Percentiles rank a stretch among this genome's conserved stretches.
These are phyloP conservation scores for Apiotrichum montevideense DNA, from an alignment of 1,284 basidiomycete genomes.

Conservation along the genomic window DNA sequence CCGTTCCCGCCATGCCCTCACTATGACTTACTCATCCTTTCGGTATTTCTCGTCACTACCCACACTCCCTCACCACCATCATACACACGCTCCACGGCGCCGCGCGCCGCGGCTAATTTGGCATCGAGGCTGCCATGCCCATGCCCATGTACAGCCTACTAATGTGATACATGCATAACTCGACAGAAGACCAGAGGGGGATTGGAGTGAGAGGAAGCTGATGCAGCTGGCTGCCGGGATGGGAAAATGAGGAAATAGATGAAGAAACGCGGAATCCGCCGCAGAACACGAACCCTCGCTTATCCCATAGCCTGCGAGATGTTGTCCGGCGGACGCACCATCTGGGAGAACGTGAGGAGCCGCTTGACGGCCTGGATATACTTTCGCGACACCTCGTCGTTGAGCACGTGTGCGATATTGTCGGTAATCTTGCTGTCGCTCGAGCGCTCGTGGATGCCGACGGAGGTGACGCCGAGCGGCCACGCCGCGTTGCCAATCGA, in stretches of 20 bases:
- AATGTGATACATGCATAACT: slow-evolving; percentile 4
- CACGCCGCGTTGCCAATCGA: slow-evolving; percentile 98
- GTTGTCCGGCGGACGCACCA: slow-evolving; percentile 85
- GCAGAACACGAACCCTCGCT: slow-evolving; percentile 6
- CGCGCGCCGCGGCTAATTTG: not conserved
- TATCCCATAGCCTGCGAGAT: slow-evolving; percentile 85
- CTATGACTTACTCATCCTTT: too few relatives aligned
- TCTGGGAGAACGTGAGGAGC: slow-evolving; percentile 91
- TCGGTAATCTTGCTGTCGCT: slow-evolving; percentile 95
- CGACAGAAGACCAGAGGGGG: not conserved
- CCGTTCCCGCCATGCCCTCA: too few relatives aligned
- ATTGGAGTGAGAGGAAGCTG: too few relatives aligned
- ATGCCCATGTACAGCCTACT: slow-evolving; percentile 1
- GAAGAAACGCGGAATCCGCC: not conserved
- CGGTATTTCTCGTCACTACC: too few relatives aligned
- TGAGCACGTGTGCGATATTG: slow-evolving; percentile 94
- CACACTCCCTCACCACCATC: too few relatives aligned
- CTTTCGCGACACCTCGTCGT: slow-evolving; percentile 97
- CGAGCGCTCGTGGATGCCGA: slow-evolving; percentile 96
- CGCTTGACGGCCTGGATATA: slow-evolving; percentile 98
- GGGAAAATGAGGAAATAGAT: not conserved
- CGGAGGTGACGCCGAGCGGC: slow-evolving; percentile 99
- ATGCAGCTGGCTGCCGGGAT: not conserved
- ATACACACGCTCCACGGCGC: too few relatives aligned
- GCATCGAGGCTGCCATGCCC: not conserved